phyloP scores from a whole-genome alignment of 2,329 filamentous ascomycete species.

The Fusarium nanum region DNA sequence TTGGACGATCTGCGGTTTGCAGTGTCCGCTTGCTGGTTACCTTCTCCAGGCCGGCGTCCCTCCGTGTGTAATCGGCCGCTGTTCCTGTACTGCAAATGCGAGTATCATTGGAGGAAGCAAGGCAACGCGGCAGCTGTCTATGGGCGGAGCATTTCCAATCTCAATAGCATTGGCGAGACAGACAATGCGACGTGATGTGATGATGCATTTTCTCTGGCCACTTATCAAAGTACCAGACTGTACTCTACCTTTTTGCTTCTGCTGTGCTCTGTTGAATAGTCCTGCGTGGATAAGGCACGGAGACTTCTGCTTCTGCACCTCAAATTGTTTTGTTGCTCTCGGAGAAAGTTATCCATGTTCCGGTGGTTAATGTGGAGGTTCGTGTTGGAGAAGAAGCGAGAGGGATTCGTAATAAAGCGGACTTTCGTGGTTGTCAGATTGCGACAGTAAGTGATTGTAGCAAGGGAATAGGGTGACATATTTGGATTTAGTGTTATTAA shows the following conservation, averaged over 20 bases:
- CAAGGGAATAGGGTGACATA: slow-evolving; percentile 10
- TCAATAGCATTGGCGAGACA: slow-evolving; percentile 34
- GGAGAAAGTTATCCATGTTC: slow-evolving; percentile 23
- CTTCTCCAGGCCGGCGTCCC: slow-evolving; percentile 31
- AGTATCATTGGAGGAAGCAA: slow-evolving; percentile 36
- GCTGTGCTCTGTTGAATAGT: slow-evolving; percentile 9
- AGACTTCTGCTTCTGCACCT: slow-evolving; percentile 19
- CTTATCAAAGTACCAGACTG: slow-evolving; percentile 23
- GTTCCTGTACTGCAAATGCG: slow-evolving; percentile 17
- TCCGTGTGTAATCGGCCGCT: slow-evolving; percentile 37
- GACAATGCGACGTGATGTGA: slow-evolving; percentile 46
- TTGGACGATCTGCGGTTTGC: slow-evolving; percentile 46
- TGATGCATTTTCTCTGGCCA: slow-evolving; percentile 41
- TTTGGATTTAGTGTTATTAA: slow-evolving; percentile 4
- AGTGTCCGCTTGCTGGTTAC: slow-evolving; percentile 30
- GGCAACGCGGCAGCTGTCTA: slow-evolving; percentile 41
- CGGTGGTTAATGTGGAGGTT: slow-evolving; percentile 19
- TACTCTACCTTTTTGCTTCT: slow-evolving; percentile 4
- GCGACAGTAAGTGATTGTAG: background rate
- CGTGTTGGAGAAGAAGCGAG: slow-evolving; percentile 4
- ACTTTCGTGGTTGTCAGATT: slow-evolving; percentile 10
- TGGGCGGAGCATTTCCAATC: slow-evolving; percentile 42
- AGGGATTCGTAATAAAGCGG: slow-evolving; percentile 9
- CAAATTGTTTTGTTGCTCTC: slow-evolving; percentile 29
- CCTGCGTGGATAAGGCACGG: slow-evolving; percentile 41